Evolutionary conservation across 306 rosid species (phyloP).

Genomic region (Prunus padus): DNA sequence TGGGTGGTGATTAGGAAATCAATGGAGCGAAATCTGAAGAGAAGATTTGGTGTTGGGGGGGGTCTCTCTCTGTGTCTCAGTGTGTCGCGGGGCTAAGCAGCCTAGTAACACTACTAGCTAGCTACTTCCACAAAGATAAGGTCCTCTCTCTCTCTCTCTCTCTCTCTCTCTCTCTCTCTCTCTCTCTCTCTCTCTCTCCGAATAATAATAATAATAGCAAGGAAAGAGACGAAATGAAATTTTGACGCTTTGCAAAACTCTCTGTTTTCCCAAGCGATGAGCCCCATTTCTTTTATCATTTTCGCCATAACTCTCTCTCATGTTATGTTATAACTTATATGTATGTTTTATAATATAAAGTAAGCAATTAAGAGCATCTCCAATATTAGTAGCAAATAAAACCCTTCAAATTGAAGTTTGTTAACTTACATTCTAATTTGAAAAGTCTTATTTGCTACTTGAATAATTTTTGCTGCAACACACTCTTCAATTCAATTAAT

Average conservation of each 20-base stretch:
- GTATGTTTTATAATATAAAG: too few relatives aligned
- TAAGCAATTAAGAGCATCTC: too few relatives aligned
- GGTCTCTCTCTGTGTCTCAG: neutral
- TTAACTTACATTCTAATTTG: too few relatives aligned
- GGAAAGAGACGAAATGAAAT: constrained; percentile 40
- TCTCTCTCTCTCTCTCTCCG: constrained; percentile 26
- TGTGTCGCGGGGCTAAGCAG: neutral
- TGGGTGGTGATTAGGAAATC: neutral
- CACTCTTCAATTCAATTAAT: too few relatives aligned
- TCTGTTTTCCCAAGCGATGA: neutral
- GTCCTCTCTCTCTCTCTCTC: neutral
- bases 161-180: neutral
- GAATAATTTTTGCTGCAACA: too few relatives aligned
- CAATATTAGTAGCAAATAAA: too few relatives aligned
- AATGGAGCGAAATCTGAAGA: neutral
- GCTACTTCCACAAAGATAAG: constrained; percentile 31
- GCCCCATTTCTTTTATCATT: neutral
- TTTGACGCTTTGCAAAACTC: constrained; percentile 28
- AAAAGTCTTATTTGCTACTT: too few relatives aligned
- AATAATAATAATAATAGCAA: constrained; percentile 35
- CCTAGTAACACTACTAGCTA: neutral
- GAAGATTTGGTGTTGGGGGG: too few relatives aligned
- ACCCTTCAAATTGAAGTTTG: too few relatives aligned
- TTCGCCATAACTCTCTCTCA: neutral
- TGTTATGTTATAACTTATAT: too few relatives aligned